Conservation (phyloP, 306 rosid species). For the Rubus parviflorus region DNA sequence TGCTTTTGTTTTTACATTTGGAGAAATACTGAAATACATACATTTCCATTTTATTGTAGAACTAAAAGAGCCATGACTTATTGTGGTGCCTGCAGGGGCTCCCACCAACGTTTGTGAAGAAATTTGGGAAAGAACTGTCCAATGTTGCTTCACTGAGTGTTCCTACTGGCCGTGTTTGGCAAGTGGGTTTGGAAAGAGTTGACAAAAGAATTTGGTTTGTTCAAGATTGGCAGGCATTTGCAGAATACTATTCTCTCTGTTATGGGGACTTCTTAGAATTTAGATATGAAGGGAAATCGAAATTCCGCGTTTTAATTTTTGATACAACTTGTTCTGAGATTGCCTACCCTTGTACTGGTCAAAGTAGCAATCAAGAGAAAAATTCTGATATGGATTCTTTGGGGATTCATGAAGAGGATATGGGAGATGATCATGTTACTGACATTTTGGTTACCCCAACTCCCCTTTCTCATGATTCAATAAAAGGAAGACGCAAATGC, state of each 20-base stretch:
- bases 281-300: constrained; percentile 23
- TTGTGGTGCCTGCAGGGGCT: constrained; percentile 18
- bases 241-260: constrained; percentile 15
- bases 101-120: constrained; percentile 11
- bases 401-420: not conserved
- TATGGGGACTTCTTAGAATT: constrained; percentile 20
- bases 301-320: constrained; percentile 24
- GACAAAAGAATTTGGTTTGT: constrained; percentile 9
- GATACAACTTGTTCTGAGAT: constrained; percentile 21
- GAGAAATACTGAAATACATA: not conserved
- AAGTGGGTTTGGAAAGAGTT: constrained; percentile 25
- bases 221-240: constrained; percentile 20
- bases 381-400: not conserved
- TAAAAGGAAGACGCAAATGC: not conserved
- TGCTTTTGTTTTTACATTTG: not conserved
- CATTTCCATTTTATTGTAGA: not conserved
- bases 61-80: not conserved
- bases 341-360: constrained; percentile 17
- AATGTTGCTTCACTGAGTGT: not conserved
- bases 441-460: not conserved
- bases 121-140: constrained; percentile 17
- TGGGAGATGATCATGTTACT: not conserved
- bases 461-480: not conserved
- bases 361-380: not conserved
- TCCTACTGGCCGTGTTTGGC: constrained; percentile 25